Evolutionary conservation across 1,139 yeast genomes (phyloP).

Genomic region (Meyerozyma sp.): DNA sequence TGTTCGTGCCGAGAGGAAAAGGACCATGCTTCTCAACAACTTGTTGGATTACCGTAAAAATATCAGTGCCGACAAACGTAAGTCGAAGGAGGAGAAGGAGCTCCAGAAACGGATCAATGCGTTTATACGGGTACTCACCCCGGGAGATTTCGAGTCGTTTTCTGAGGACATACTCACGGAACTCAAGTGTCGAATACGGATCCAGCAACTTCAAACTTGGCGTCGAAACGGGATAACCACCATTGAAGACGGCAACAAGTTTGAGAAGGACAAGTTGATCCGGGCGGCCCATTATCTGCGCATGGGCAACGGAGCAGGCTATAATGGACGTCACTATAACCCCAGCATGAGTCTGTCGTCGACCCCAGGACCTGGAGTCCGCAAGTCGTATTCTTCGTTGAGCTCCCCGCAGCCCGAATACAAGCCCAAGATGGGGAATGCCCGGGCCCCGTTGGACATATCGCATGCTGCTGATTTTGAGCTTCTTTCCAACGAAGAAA

Average conservation of each 20-base stretch:
- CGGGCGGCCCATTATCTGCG: conserved; percentile 57
- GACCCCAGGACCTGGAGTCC: conserved; percentile 1
- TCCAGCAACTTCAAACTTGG: conserved; percentile 90
- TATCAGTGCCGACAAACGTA: conserved; percentile 67
- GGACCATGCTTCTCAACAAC: conserved; percentile 70
- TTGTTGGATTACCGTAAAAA: conserved; percentile 82
- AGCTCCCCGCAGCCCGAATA: not conserved
- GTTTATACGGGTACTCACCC: conserved; percentile 73
- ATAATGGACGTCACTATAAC: conserved; percentile 1
- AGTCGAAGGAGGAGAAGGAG: conserved; percentile 88
- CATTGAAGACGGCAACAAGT: conserved; percentile 76
- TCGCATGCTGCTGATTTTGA: conserved; percentile 82
- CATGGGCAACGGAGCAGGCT: conserved; percentile 42
- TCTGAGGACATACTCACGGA: conserved; percentile 71
- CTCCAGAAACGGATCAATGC: conserved; percentile 70
- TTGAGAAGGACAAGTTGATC: conserved; percentile 79
- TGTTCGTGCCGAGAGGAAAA: conserved; percentile 87
- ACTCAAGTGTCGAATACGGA: conserved; percentile 70
- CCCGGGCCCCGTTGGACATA: conserved; percentile 63
- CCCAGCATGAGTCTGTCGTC: conserved; percentile 6
- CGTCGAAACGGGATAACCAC: conserved; percentile 84
- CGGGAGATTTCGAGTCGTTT: conserved; percentile 73
- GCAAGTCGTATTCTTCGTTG: not conserved
- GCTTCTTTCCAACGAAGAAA: conserved; percentile 79
- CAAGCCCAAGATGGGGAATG: conserved; percentile 32